Evolutionary conservation across 2,329 filamentous ascomycete species (phyloP), one percentile per base, ranked within the genome.

Genomic region (Cladophialophora chaetospira): DNA sequence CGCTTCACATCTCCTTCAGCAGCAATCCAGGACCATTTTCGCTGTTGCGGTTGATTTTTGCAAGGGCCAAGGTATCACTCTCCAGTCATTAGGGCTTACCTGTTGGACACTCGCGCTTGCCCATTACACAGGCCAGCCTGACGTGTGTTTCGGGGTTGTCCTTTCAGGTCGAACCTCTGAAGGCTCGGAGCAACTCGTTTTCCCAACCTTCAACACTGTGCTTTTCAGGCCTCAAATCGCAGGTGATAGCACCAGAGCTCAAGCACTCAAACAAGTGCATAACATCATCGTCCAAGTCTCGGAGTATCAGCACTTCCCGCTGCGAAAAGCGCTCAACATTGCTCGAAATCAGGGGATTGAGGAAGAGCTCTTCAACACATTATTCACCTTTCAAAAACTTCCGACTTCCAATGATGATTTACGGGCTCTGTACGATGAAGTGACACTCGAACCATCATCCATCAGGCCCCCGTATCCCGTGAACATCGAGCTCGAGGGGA

Each of bases 181-280:
- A 43, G 80, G 82, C 13, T 82, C 84, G 0, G 82, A 88, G 40
- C 71, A 82, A 23, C 72, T 93, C 10, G 79, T 92, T 68, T 97
- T 96, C 66, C 93, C 92, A 0, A 90, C 88, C 0, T 96, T 97
- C 89, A 97, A 96, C 67, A 96, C 92, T 0, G 85, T 96, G 0
- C 83, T 88, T 0, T 78, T 96, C 5, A 81, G 91, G 9, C 82
- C 82, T 1, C 79, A 92, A 2, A 70, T 96, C 2, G 88, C 94
- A 65, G 89, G 89, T 1, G 28, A 46, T 11, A 36, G n/a, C 19
- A 84, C 79, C 0, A 73, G 82, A 0, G 62, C 70, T 0, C 80
- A 85, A 0, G 86, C 95, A 73, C 73, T 96, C 25, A 78, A 76
- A 10, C 88, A 92, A 66, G 79, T 91, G 62, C 91, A 96, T 67